These are phyloP conservation scores for Umbilicus rupestris DNA, from an alignment of 164 flowering plant species.

Conservation along the genomic window DNA sequence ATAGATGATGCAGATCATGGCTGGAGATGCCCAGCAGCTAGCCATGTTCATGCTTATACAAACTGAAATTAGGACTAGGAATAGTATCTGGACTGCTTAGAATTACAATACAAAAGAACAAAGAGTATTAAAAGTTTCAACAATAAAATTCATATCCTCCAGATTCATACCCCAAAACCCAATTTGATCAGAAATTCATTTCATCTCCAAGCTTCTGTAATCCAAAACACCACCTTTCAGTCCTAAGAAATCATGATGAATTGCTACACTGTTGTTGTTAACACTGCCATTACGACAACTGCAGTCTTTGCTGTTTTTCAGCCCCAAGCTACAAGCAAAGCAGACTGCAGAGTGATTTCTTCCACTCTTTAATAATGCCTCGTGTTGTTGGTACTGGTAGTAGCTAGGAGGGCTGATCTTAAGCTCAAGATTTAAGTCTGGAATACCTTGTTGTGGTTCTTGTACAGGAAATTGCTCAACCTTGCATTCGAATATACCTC, in stretches of 20 bases:
- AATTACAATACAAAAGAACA: neutral
- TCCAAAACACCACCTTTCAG: conserved; percentile 49
- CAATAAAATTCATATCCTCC: neutral
- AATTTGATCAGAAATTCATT: conserved; percentile 19
- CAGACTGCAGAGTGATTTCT: conserved; percentile 22
- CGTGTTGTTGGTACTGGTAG: conserved; percentile 10
- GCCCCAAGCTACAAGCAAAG: conserved; percentile 64
- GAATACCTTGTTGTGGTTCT: conserved; percentile 28
- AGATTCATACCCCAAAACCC: neutral
- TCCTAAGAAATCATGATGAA: conserved; percentile 53
- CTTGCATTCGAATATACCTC: conserved; percentile 16
- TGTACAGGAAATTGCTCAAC: conserved; percentile 16
- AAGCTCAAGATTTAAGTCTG: conserved; percentile 78
- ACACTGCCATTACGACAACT: conserved; percentile 26
- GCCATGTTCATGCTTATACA: neutral
- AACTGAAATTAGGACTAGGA: neutral
- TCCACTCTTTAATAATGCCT: conserved; percentile 20
- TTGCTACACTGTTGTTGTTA: conserved; percentile 8
- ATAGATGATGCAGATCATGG: neutral
- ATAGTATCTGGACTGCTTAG: neutral
- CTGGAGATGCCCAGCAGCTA: neutral
- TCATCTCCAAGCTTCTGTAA: conserved; percentile 77
- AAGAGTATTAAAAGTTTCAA: neutral
- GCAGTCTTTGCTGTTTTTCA: conserved; percentile 52
- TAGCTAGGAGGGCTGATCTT: conserved; percentile 69